Evolutionary conservation across 805 yeast genomes (phyloP).

Genomic region (Starmerella floricola): DNA sequence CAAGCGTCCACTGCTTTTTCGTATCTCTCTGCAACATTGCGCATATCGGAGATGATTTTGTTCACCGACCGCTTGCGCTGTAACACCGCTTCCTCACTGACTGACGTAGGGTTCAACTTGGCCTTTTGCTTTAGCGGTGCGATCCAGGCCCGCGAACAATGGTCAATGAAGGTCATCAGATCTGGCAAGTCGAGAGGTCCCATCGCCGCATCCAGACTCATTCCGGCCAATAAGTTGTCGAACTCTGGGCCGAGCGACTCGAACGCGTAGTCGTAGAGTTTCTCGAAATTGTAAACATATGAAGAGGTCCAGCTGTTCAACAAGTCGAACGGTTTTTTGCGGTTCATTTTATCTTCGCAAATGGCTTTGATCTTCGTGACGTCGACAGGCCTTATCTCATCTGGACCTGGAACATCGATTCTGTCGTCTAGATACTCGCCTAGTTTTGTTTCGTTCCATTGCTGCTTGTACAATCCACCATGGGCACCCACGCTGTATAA

Average conservation of each 20-base stretch:
- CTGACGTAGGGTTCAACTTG: slow-evolving; percentile 6
- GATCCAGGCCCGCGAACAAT: slow-evolving; percentile 21
- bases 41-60: neutral
- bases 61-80: neutral
- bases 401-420: slow-evolving; percentile 9
- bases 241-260: neutral
- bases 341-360: neutral
- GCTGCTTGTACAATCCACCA: slow-evolving; percentile 21
- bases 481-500: slow-evolving; percentile 13
- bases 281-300: neutral
- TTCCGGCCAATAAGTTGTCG: neutral
- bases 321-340: neutral
- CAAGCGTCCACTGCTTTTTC: too few relatives aligned
- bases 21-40: neutral
- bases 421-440: neutral
- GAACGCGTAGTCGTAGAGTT: slow-evolving; percentile 3
- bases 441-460: neutral
- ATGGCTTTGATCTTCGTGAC: neutral
- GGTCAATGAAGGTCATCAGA: slow-evolving; percentile 11
- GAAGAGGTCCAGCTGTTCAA: neutral
- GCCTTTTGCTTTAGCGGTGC: slow-evolving; percentile 19
- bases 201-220: neutral
- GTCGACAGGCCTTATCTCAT: too few relatives aligned
- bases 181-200: slow-evolving; percentile 6
- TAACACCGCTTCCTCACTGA: neutral